Base-by-base conservation (phyloP, 805 yeast genomes). In the Wickerhamiella azyma region DNA sequence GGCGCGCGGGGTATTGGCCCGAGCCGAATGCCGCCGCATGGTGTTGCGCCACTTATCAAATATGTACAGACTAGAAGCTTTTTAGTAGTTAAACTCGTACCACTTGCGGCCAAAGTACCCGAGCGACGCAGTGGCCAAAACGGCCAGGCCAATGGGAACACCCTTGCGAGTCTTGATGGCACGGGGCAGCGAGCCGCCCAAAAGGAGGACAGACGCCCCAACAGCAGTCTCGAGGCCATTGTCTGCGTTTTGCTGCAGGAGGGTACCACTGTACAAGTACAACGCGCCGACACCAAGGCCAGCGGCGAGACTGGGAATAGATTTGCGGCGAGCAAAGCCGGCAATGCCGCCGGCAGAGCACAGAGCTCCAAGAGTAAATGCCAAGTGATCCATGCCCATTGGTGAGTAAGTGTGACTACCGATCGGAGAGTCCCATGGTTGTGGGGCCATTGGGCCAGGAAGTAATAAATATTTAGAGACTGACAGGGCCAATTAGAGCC, bases 191-290 rank as follows among this genome's bases (percentile, higher is more conserved):
- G 94, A 86, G 8, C 89, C 88, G 36, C 72, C 71, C 9, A 81
- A 62, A 54, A 88, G 70, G 14, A 82, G 57, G 1, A 76, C 54
- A 5, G 94, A 79, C 1, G 88, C 74, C 10, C 77, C 81, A 46
- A 86, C 65, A 0, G 95, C 94, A 14, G 81, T 60, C 59, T 83
- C 88, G 52, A 88, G 70, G 38, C 96, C 96, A 64, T 75, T 75
- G 58, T 83, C 86, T 50, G 76, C 77, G 59, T 85, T 83, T 46
- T 78, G 66, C 52, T 75, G 72, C 50, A 85, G 66, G 53, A 88
- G 69, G 63, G 85, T 83, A 14, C 94, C 70, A 2, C 67, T 54
- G 26, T 52, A 50, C 21, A 64, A 67, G 52, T 60, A 66, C n/a
- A 65, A 49, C 8, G 59, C 55, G 10, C 68, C 70, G 18, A 61